Conservation (phyloP, 257 asterid genomes). For the Capsicum baccatum region DNA sequence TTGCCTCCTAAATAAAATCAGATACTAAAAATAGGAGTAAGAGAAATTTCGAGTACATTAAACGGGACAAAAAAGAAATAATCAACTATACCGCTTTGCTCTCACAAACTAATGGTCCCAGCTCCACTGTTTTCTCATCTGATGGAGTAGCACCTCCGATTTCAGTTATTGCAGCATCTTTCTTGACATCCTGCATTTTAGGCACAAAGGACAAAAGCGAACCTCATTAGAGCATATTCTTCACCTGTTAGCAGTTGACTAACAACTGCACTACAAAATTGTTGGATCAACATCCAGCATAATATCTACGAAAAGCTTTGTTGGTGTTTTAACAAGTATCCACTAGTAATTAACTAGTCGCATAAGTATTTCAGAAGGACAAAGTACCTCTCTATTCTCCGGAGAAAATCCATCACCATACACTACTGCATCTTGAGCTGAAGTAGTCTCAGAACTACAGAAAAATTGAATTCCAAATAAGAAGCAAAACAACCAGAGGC, state of each 20-base stretch:
- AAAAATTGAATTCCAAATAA: slow-evolving; percentile 32
- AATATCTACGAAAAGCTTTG: slow-evolving; percentile 4
- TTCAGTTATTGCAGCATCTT: too few species aligned
- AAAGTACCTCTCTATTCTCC: slow-evolving; percentile 59
- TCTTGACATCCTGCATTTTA: too few species aligned
- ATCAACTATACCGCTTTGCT: too few species aligned
- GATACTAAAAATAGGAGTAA: too few species aligned
- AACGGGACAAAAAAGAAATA: too few species aligned
- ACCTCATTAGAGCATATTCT: too few species aligned
- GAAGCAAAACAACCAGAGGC: background rate
- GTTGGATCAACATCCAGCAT: slow-evolving; percentile 20
- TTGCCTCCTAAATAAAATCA: too few species aligned
- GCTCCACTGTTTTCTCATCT: too few species aligned
- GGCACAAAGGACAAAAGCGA: too few species aligned
- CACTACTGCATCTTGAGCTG: slow-evolving; percentile 54
- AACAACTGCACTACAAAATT: slow-evolving; percentile 2
- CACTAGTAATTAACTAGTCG: background rate
- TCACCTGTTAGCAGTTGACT: background rate
- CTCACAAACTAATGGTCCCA: too few species aligned
- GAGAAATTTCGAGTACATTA: too few species aligned
- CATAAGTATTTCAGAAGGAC: slow-evolving; percentile 27
- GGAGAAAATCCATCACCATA: slow-evolving; percentile 44
- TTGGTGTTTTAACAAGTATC: background rate
- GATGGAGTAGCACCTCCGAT: too few species aligned
- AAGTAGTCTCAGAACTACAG: slow-evolving; percentile 49